Conservation (phyloP, 768 basidiomycete genomes). For the Lactarius tabidus region DNA sequence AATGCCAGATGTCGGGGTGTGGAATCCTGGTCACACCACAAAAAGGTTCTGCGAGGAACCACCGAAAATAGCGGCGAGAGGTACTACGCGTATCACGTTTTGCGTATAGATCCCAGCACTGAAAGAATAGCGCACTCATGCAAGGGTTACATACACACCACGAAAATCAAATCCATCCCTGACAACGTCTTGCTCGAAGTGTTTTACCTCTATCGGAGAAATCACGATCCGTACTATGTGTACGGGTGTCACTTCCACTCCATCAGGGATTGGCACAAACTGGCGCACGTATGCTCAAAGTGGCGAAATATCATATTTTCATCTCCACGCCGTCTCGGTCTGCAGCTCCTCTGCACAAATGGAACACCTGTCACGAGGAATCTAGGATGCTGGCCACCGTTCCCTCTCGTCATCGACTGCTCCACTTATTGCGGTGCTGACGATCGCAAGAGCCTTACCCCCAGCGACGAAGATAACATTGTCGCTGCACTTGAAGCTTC, state of each 20-base stretch:
- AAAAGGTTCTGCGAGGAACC: not conserved
- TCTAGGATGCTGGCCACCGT: not conserved
- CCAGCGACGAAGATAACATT: not conserved
- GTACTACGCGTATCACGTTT: not conserved
- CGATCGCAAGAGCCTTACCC: not conserved
- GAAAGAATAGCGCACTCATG: not conserved
- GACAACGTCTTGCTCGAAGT: constrained; percentile 8
- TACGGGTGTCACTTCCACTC: not conserved
- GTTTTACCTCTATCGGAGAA: not conserved
- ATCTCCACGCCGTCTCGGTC: constrained; percentile 2
- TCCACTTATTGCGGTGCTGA: not conserved
- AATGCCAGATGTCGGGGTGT: too few relatives aligned
- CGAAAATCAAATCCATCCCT: constrained; percentile 2
- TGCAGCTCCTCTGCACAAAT: constrained; percentile 3
- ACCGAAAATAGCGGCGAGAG: not conserved
- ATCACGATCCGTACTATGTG: too few relatives aligned
- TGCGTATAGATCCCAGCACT: not conserved
- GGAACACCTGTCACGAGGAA: not conserved
- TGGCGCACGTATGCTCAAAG: constrained; percentile 8
- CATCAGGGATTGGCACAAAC: not conserved
- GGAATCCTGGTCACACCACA: too few relatives aligned
- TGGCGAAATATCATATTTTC: constrained; percentile 5
- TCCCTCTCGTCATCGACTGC: not conserved
- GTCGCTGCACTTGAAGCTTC: not conserved
- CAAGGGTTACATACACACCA: not conserved